Percentiles rank a stretch among this genome's conserved stretches.
phyloP scores from a whole-genome alignment of 164 flowering plant genomes.

The Pachysandra terminalis region DNA sequence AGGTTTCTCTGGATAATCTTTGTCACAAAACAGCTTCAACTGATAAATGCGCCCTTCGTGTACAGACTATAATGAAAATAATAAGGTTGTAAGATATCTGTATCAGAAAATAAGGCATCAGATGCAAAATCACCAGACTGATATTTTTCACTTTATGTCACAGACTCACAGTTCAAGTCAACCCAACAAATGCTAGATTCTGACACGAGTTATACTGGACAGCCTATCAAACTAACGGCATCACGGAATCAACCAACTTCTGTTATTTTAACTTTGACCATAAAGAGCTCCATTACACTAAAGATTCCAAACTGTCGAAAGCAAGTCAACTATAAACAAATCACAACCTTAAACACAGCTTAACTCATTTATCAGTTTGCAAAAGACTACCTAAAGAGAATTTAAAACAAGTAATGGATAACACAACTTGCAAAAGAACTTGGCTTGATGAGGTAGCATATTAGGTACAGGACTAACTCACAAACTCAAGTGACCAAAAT shows the following conservation, averaged over 20 bases:
- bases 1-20: constrained; percentile 73
- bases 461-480: too few species aligned
- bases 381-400: not conserved
- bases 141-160: not conserved
- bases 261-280: not conserved
- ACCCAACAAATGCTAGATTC: not conserved
- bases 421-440: too few species aligned
- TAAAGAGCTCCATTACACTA: not conserved
- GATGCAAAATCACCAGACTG: not conserved
- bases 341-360: not conserved
- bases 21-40: constrained; percentile 72
- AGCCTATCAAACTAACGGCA: too few species aligned
- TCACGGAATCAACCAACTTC: too few species aligned
- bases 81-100: constrained; percentile 7
- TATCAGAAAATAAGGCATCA: not conserved
- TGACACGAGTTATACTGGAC: too few species aligned
- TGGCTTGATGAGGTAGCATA: too few species aligned
- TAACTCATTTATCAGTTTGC: not conserved
- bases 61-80: constrained; percentile 47
- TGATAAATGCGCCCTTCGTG: constrained; percentile 84
- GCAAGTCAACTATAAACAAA: not conserved
- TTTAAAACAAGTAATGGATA: too few species aligned
- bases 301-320: not conserved
- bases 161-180: not conserved
- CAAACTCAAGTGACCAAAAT: too few species aligned